Evolutionary conservation across 2,329 filamentous ascomycete genomes (phyloP).

Genomic region (Pseudogymnoascus sp.): DNA sequence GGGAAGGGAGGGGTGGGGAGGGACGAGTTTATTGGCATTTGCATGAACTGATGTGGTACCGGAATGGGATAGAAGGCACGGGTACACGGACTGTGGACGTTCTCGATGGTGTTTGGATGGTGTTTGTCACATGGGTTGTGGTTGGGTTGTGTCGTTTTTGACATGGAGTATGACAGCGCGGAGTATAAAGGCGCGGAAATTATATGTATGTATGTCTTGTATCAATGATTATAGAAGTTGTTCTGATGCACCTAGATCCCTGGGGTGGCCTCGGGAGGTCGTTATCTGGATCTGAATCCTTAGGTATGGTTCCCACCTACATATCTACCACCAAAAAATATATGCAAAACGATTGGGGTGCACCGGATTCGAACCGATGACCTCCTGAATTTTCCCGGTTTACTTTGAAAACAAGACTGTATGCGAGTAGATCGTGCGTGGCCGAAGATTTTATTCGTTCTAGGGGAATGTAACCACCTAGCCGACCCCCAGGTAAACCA

Average conservation of each 20-base stretch:
- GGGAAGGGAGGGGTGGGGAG: constrained; percentile 72
- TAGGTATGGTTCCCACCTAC: not conserved
- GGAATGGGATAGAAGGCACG: not conserved
- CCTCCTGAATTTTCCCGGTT: not conserved
- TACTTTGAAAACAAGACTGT: not conserved
- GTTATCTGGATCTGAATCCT: not conserved
- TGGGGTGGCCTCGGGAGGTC: not conserved
- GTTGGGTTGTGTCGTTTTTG: not conserved
- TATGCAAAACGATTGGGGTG: constrained; percentile 1
- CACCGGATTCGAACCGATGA: not conserved
- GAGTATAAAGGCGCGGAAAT: not conserved
- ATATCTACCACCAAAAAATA: not conserved
- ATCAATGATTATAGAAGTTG: not conserved
- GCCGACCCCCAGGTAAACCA: not conserved
- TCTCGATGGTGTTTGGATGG: not conserved
- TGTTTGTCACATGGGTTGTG: not conserved
- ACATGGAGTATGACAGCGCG: not conserved
- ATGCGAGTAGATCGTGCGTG: not conserved
- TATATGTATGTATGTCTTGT: constrained; percentile 1
- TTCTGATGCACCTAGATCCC: not conserved
- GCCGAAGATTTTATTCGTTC: not conserved
- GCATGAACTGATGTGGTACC: constrained; percentile 25
- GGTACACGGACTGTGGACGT: not conserved
- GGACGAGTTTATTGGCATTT: constrained; percentile 50
- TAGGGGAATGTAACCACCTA: not conserved